These are phyloP conservation scores for Metschnikowia peoriensis DNA, from an alignment of 805 yeast species.

Conservation along the genomic window DNA sequence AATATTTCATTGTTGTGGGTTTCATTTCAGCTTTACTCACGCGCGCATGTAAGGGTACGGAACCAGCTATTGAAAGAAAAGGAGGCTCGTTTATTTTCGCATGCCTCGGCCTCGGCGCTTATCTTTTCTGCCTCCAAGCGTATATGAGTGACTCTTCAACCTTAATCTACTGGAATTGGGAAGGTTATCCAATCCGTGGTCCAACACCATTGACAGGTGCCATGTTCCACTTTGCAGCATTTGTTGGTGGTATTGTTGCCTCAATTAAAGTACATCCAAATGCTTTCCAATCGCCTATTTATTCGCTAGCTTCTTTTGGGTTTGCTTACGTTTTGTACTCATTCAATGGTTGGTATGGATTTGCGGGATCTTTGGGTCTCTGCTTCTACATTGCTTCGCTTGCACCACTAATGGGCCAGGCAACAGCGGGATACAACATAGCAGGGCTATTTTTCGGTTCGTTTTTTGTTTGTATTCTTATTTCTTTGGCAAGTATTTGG, in stretches of 20 bases:
- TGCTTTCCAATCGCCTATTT: slow-evolving; percentile 24
- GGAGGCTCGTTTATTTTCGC: slow-evolving; percentile 51
- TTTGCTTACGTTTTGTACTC: slow-evolving; percentile 52
- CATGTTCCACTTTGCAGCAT: slow-evolving; percentile 56
- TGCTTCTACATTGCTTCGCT: slow-evolving; percentile 61
- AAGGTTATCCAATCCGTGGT: slow-evolving; percentile 83
- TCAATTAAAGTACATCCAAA: slow-evolving; percentile 26
- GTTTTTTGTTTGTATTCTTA: slow-evolving; percentile 48
- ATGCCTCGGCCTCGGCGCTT: slow-evolving; percentile 72
- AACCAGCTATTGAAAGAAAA: slow-evolving; percentile 8
- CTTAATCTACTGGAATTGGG: slow-evolving; percentile 94
- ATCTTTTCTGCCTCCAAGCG: slow-evolving; percentile 69
- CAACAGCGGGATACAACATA: slow-evolving; percentile 54
- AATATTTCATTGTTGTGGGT: slow-evolving; percentile 64
- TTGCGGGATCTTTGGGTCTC: slow-evolving; percentile 64
- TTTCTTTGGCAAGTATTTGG: slow-evolving; percentile 88
- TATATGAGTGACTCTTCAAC: slow-evolving; percentile 82
- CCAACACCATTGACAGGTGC: slow-evolving; percentile 90
- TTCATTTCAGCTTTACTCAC: slow-evolving; percentile 63
- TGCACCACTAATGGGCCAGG: slow-evolving; percentile 58
- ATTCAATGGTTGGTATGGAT: slow-evolving; percentile 69
- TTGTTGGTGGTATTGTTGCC: slow-evolving; percentile 50
- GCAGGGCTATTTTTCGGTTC: slow-evolving; percentile 52
- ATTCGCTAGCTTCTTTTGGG: slow-evolving; percentile 42
- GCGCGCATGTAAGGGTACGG: slow-evolving; percentile 25